phyloP scores from a whole-genome alignment of 805 yeast genomes.

The Nakazawaea ambrosiae region DNA sequence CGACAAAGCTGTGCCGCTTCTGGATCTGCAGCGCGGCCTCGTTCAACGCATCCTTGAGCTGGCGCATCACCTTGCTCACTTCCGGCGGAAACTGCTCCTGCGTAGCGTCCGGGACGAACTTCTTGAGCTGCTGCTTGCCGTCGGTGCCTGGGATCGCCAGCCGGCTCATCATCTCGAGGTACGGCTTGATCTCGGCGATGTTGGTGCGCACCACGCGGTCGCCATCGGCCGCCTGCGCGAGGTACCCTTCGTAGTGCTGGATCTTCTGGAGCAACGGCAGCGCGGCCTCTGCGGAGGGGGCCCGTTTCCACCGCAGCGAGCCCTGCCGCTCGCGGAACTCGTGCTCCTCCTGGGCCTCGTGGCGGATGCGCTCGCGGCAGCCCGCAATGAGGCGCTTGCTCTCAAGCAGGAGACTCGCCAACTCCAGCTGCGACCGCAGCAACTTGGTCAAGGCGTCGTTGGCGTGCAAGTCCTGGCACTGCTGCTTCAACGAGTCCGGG shows the following conservation, averaged over 20 bases:
- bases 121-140: slow-evolving; percentile 26
- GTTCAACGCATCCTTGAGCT: slow-evolving; percentile 28
- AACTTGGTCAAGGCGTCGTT: slow-evolving; percentile 45
- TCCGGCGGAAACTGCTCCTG: slow-evolving; percentile 28
- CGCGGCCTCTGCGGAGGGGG: slow-evolving; percentile 38
- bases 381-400: slow-evolving; percentile 36
- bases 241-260: slow-evolving; percentile 37
- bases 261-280: slow-evolving; percentile 31
- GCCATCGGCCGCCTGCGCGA: slow-evolving; percentile 52
- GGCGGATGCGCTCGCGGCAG: slow-evolving; percentile 35
- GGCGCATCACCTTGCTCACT: slow-evolving; percentile 23
- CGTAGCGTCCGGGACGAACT: slow-evolving; percentile 33
- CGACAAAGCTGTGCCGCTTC: slow-evolving; percentile 32
- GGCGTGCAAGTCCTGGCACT: slow-evolving; percentile 44
- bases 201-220: slow-evolving; percentile 46
- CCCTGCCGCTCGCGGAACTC: slow-evolving; percentile 46
- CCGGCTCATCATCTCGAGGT: slow-evolving; percentile 30
- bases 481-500: slow-evolving; percentile 51
- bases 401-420: slow-evolving; percentile 34
- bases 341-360: slow-evolving; percentile 52
- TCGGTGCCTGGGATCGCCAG: slow-evolving; percentile 19
- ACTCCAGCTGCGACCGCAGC: slow-evolving; percentile 35
- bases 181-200: slow-evolving; percentile 40
- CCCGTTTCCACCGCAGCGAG: slow-evolving; percentile 45
- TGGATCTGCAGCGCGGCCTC: slow-evolving; percentile 25